Evolutionary conservation across 2,329 filamentous ascomycete genomes (phyloP).

Genomic region (Emericellopsis atlantica): DNA sequence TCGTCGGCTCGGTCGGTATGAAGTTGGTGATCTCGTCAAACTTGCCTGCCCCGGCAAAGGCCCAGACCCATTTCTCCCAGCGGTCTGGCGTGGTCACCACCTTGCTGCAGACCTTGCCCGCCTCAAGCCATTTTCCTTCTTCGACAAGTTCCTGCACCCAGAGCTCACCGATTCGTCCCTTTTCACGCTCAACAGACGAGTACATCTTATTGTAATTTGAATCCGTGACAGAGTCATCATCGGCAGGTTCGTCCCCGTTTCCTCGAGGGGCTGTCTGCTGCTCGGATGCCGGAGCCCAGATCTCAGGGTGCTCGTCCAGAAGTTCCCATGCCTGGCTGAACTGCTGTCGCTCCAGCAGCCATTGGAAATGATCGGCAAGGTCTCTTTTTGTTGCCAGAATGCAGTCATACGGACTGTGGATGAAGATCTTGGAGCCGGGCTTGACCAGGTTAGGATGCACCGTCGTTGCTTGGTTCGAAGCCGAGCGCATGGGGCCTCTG

Average conservation of each 20-base stretch:
- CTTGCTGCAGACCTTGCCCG: constrained; percentile 69
- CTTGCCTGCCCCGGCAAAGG: constrained; percentile 72
- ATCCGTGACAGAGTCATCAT: constrained; percentile 48
- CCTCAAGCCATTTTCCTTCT: constrained; percentile 60
- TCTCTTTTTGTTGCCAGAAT: constrained; percentile 85
- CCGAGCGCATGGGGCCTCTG: constrained; percentile 15
- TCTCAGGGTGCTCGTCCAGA: constrained; percentile 76
- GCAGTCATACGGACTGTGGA: constrained; percentile 94
- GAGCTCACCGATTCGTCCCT: constrained; percentile 78
- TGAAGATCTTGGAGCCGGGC: constrained; percentile 63
- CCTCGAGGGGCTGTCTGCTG: constrained; percentile 24
- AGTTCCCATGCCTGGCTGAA: constrained; percentile 85
- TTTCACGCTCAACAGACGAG: constrained; percentile 70
- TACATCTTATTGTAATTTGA: constrained; percentile 44
- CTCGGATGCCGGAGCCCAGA: constrained; percentile 31
- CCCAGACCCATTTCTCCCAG: constrained; percentile 96
- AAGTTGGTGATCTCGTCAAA: constrained; percentile 83
- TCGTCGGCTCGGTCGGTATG: constrained; percentile 66
- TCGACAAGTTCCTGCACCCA: constrained; percentile 84
- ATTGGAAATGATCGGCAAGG: constrained; percentile 70
- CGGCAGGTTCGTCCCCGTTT: constrained; percentile 54
- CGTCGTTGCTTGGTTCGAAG: constrained; percentile 14
- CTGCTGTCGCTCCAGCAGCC: constrained; percentile 70
- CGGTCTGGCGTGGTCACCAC: constrained; percentile 67
- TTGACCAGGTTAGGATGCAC: constrained; percentile 43